Conservation (phyloP, 2,329 filamentous ascomycete species). For the Neurospora sp. region DNA sequence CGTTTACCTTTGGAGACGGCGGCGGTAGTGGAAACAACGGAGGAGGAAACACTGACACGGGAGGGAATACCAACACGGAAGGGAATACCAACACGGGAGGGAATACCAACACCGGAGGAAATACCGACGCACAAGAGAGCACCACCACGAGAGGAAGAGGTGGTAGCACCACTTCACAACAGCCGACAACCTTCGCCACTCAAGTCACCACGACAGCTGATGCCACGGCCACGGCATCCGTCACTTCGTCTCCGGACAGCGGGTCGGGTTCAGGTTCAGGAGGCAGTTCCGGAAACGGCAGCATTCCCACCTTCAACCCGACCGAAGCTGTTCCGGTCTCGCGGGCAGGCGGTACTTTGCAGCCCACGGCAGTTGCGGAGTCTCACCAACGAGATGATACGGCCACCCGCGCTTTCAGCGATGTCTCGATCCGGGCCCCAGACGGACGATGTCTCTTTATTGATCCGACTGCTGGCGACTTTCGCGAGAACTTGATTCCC, state of each 20-base stretch:
- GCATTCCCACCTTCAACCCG: slow-evolving; percentile 27
- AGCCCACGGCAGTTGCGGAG: slow-evolving; percentile 39
- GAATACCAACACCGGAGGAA: not conserved
- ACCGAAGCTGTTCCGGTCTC: slow-evolving; percentile 37
- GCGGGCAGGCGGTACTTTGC: slow-evolving; percentile 37
- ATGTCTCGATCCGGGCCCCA: slow-evolving; percentile 34
- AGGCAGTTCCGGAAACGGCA: slow-evolving; percentile 5
- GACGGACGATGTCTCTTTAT: slow-evolving; percentile 42
- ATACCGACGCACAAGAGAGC: not conserved
- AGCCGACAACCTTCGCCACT: not conserved
- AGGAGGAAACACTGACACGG: slow-evolving; percentile 1
- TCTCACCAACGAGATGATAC: slow-evolving; percentile 36
- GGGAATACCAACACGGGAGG: not conserved
- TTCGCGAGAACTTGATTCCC: slow-evolving; percentile 43
- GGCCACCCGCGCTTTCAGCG: slow-evolving; percentile 35
- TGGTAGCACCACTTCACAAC: not conserved
- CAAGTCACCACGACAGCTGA: not conserved
- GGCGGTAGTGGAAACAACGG: slow-evolving; percentile 2
- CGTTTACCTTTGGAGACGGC: slow-evolving; percentile 26
- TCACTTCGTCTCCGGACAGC: slow-evolving; percentile 3
- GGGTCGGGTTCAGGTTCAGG: slow-evolving; percentile 1
- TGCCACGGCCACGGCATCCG: not conserved
- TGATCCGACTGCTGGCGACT: slow-evolving; percentile 42
- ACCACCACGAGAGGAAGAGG: not conserved
- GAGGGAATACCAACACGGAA: not conserved